phyloP scores from a whole-genome alignment of 139 green algal species.

The Desmodesmus armatus region DNA sequence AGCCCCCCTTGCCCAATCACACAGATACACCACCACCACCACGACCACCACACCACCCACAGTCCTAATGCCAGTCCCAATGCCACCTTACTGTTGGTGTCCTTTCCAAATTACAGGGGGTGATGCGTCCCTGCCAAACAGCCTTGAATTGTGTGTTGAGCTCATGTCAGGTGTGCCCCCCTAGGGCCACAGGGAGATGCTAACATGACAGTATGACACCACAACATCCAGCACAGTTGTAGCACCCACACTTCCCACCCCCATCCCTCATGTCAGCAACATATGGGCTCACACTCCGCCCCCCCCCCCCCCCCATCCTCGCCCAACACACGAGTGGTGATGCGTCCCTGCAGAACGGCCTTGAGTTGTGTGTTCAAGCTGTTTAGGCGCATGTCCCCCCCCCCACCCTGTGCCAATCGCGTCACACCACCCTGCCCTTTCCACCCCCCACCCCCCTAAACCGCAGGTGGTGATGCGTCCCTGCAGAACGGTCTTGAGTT shows the following conservation, averaged over 20 bases:
- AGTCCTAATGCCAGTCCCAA: too few species aligned
- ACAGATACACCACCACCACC: too few species aligned
- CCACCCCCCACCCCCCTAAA: background rate
- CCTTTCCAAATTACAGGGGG: constrained; percentile 50
- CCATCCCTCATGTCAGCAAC: too few species aligned
- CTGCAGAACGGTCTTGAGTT: constrained; percentile 92
- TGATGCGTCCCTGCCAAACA: constrained; percentile 89
- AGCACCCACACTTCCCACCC: too few species aligned
- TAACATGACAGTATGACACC: too few species aligned
- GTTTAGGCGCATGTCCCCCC: too few species aligned
- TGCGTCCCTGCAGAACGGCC: constrained; percentile 88
- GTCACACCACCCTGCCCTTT: background rate
- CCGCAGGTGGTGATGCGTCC: constrained; percentile 74
- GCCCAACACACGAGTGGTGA: constrained; percentile 54
- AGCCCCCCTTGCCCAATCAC: too few species aligned
- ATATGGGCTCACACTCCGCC: too few species aligned
- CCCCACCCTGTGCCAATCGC: too few species aligned
- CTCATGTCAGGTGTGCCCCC: constrained; percentile 78
- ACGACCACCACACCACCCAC: too few species aligned
- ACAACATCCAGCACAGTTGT: too few species aligned
- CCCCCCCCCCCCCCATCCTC: background rate
- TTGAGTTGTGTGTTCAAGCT: constrained; percentile 80
- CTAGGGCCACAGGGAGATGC: constrained; percentile 92
- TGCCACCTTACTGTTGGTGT: too few species aligned
- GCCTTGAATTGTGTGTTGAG: constrained; percentile 73